Evolutionary conservation across 225 moss, liverwort and hornwort species (phyloP).

Genomic region (Anthoceros angustus): DNA sequence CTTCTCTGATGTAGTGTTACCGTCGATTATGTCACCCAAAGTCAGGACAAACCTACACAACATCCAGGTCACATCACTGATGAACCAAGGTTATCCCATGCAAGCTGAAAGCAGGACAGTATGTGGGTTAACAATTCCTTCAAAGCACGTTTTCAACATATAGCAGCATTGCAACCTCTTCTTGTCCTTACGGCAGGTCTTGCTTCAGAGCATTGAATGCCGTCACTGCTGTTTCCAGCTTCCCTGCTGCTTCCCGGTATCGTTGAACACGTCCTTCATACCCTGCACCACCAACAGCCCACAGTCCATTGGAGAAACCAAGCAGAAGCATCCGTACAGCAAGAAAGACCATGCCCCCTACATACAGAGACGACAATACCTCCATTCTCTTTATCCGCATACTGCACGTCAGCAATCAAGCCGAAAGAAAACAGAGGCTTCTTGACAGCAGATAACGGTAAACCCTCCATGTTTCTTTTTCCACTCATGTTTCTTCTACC

Average conservation of each 20-base stretch:
- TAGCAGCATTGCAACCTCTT: background rate
- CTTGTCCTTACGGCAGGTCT: slow-evolving; percentile 16
- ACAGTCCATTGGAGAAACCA: too few species aligned
- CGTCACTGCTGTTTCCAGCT: slow-evolving; percentile 31
- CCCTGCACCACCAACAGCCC: slow-evolving; percentile 11
- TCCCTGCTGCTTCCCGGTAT: slow-evolving; percentile 32
- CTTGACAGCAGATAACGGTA: background rate
- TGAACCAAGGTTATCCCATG: background rate
- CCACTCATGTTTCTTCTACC: too few species aligned
- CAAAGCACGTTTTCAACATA: background rate
- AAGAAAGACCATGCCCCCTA: too few species aligned
- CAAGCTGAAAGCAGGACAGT: background rate
- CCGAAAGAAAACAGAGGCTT: slow-evolving; percentile 41
- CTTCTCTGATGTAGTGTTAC: slow-evolving; percentile 24
- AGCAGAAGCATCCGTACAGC: too few species aligned
- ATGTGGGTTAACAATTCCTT: background rate
- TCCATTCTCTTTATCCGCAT: slow-evolving; percentile 30
- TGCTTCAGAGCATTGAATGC: slow-evolving; percentile 28
- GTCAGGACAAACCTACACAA: slow-evolving; percentile 35
- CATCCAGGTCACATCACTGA: background rate
- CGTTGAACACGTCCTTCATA: slow-evolving; percentile 18
- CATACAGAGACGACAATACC: background rate
- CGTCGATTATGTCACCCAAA: slow-evolving; percentile 46
- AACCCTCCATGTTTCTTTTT: too few species aligned
- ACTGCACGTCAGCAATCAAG: slow-evolving; percentile 40